Base-by-base conservation (phyloP, 257 asterid species). In the Fraxinus excelsior region DNA sequence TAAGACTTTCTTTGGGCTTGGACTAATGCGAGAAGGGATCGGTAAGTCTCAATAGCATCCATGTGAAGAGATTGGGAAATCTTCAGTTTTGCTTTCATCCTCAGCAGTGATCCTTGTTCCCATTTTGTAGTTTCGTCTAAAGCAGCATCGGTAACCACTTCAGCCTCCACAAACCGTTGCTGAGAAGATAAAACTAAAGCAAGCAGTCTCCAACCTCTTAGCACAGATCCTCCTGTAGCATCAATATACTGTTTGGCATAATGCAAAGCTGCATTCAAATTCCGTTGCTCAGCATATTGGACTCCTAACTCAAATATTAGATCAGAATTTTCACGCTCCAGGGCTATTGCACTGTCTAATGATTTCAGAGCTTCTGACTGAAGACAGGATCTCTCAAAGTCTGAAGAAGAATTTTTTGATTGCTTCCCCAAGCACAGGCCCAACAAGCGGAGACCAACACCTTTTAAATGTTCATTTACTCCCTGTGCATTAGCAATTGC, bases 61-160 rank as follows among this genome's bases (percentile, higher is more conserved):
- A 83, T 87, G 83, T 89, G 93, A 37, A 46, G 84, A 4, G 94
- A 91, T 87, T 86, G 97, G 44, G 96, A 86, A 79, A 84, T 80
- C 86, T 93, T 94, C 71, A 96, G 90, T 85, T 91, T 90, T 67
- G 98, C 99, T 78, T 93, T 96, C 92, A 87, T 85, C 82, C 97
- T 84, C 40, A 96, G 96, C 67, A 96, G 88, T 46, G 97, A 91
- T 51, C 96, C 98, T 85, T 96, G 99, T 77, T 96, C 97, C 99
- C 99, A 96, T 78, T 88, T 91, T 19, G 91, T 84, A 21, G 97
- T 96, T 90, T 93, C 98, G 78, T 96, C 98, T 76, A 96, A 88
- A 29, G 99, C 99, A 25, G 97, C 98, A 84, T 90, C 97, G 60
- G 82, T 91, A 44, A 96, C 95, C 81, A 90, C 96, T 82, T 90